Percentiles rank a stretch among this genome's conserved stretches.
These are phyloP conservation scores for Teratosphaeria pseudoeucalypti DNA, from an alignment of 2,329 filamentous ascomycete genomes.

Conservation along the genomic window DNA sequence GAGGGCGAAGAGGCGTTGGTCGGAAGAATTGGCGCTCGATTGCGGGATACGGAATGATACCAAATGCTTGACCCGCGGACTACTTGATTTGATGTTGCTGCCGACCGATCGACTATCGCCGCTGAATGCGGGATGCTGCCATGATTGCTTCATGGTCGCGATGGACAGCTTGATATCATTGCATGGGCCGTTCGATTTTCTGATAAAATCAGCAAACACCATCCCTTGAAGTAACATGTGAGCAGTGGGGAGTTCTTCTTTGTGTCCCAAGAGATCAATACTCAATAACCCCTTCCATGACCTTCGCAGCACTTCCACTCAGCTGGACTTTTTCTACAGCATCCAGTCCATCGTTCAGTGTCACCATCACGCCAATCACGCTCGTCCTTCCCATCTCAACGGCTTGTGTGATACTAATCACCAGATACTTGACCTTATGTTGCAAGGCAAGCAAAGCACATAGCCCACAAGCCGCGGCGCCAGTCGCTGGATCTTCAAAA, in stretches of 20 bases:
- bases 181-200: no score
- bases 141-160: no score
- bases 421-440: slow-evolving; percentile 21
- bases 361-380: slow-evolving; percentile 38
- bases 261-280: slow-evolving; percentile 1
- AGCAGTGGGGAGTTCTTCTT: no score
- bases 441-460: slow-evolving; percentile 35
- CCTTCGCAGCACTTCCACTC: slow-evolving; percentile 33
- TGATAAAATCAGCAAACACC: no score
- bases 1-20: neutral
- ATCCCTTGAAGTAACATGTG: no score
- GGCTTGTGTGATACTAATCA: slow-evolving; percentile 38
- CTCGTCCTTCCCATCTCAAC: slow-evolving; percentile 43
- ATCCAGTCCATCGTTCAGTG: slow-evolving; percentile 26
- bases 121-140: no score
- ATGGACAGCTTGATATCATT: no score
- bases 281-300: slow-evolving; percentile 28
- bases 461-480: slow-evolving; percentile 40
- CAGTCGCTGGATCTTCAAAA: slow-evolving; percentile 41
- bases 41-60: neutral
- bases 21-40: neutral
- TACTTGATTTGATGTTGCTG: no score
- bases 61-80: neutral
- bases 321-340: slow-evolving; percentile 33
- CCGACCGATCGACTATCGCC: no score